Evolutionary conservation across 2,329 filamentous ascomycete species (phyloP).

Genomic region (Conoideocrella luteorostrata): DNA sequence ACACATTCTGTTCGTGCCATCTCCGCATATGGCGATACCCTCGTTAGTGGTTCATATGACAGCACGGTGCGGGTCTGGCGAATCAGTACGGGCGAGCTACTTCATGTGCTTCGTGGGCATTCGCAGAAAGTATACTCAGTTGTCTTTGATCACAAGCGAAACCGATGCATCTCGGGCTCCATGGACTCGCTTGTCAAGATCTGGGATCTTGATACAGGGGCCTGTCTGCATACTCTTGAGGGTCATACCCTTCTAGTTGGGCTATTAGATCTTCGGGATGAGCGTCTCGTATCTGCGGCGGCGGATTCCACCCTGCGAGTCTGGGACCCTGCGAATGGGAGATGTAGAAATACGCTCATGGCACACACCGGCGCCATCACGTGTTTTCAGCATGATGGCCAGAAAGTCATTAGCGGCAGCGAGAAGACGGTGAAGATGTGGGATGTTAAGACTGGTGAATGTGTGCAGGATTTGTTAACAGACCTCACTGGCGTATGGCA

Average conservation of each 20-base stretch:
- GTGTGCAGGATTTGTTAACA: slow-evolving; percentile 84
- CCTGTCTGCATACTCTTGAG: slow-evolving; percentile 82
- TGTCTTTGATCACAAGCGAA: slow-evolving; percentile 83
- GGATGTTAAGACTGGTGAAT: slow-evolving; percentile 89
- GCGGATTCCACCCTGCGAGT: slow-evolving; percentile 93
- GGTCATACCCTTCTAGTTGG: slow-evolving; percentile 91
- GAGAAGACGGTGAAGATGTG: slow-evolving; percentile 98
- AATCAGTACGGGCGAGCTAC: slow-evolving; percentile 85
- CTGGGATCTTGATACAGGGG: slow-evolving; percentile 85
- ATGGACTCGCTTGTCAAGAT: slow-evolving; percentile 99
- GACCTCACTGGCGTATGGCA: slow-evolving; percentile 98
- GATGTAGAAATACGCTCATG: slow-evolving; percentile 82
- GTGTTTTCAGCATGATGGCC: slow-evolving; percentile 95
- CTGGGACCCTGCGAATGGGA: slow-evolving; percentile 91
- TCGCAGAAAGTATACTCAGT: slow-evolving; percentile 95
- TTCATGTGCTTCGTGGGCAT: slow-evolving; percentile 82
- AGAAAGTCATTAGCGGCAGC: slow-evolving; percentile 93
- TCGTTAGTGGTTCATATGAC: slow-evolving; percentile 98
- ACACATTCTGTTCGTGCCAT: slow-evolving; percentile 93
- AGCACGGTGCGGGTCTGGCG: slow-evolving; percentile 94
- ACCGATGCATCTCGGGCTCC: slow-evolving; percentile 92
- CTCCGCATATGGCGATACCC: slow-evolving; percentile 85
- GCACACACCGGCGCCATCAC: slow-evolving; percentile 97
- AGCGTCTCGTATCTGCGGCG: slow-evolving; percentile 87
- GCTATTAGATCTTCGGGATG: slow-evolving; percentile 79